A percentile compares a stretch with the other conserved stretches of the same genome.
Evolutionary conservation across 768 basidiomycete species (phyloP).

Genomic region (Auricularia heimuer): DNA sequence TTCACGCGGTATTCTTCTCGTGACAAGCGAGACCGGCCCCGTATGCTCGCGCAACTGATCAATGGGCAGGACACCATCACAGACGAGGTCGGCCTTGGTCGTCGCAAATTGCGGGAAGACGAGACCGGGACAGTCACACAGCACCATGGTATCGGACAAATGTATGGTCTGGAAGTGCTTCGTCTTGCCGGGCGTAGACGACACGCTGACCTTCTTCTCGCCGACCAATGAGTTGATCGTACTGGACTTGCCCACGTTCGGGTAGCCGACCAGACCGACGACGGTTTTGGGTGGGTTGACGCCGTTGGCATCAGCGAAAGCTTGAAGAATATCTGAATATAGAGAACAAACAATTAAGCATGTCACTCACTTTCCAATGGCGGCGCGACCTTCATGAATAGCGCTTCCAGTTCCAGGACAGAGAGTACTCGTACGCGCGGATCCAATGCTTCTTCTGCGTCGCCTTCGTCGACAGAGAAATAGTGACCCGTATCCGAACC

Average conservation of each 20-base stretch:
- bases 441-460: constrained; percentile 39
- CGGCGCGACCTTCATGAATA: constrained; percentile 67
- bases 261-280: constrained; percentile 93
- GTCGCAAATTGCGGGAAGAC: constrained; percentile 98
- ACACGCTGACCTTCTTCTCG: constrained; percentile 96
- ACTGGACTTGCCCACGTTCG: constrained; percentile 97
- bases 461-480: constrained; percentile 46
- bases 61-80: constrained; percentile 94
- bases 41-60: constrained; percentile 94
- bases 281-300: constrained; percentile 53
- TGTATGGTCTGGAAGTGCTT: constrained; percentile 99
- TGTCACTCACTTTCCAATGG: constrained; percentile 46
- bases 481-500: constrained; percentile 21
- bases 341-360: not conserved
- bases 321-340: constrained; percentile 28
- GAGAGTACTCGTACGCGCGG: constrained; percentile 67
- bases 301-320: constrained; percentile 49
- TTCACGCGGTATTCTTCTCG: constrained; percentile 65
- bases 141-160: constrained; percentile 73
- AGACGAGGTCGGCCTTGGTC: constrained; percentile 90
- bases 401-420: constrained; percentile 78
- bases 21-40: constrained; percentile 71
- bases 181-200: constrained; percentile 95
- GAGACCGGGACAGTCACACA: constrained; percentile 96
- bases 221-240: constrained; percentile 95